Evolutionary conservation across 768 basidiomycete species (phyloP).

Genomic region (Collybia sp.): DNA sequence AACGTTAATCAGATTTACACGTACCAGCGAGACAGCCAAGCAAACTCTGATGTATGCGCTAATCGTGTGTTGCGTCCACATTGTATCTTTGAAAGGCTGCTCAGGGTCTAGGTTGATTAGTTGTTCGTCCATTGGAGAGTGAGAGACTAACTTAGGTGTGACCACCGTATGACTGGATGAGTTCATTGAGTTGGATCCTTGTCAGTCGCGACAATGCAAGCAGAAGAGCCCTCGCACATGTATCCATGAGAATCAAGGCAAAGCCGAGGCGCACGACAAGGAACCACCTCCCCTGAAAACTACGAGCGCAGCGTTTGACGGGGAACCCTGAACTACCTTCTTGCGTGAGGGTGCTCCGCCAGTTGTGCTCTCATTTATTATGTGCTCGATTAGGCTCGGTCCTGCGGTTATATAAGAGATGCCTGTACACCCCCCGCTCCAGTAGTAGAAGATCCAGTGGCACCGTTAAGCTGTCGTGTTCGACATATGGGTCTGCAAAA

Average conservation of each 20-base stretch:
- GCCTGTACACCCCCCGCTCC: conserved; percentile 77
- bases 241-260: conserved; percentile 60
- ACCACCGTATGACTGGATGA: conserved; percentile 65
- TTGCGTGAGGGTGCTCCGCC: neutral
- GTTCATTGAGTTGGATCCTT: too few species aligned
- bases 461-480: conserved; percentile 74
- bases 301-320: neutral
- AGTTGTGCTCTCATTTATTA: conserved; percentile 8
- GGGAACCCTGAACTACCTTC: neutral
- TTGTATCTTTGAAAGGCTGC: conserved; percentile 29
- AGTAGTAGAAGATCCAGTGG: conserved; percentile 78
- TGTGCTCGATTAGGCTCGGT: conserved; percentile 50
- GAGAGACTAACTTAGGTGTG: conserved; percentile 49
- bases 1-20: conserved; percentile 3
- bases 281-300: conserved; percentile 49
- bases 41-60: conserved; percentile 51
- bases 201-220: conserved; percentile 1
- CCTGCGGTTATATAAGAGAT: conserved; percentile 78
- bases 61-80: conserved; percentile 50
- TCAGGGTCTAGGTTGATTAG: conserved; percentile 28
- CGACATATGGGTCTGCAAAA: conserved; percentile 86
- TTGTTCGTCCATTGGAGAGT: neutral
- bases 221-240: conserved; percentile 40
- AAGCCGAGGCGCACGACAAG: conserved; percentile 56
- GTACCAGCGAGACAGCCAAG: conserved; percentile 62